Base-by-base conservation (phyloP, 73 alveolate species). In the Urostyla sp. region DNA sequence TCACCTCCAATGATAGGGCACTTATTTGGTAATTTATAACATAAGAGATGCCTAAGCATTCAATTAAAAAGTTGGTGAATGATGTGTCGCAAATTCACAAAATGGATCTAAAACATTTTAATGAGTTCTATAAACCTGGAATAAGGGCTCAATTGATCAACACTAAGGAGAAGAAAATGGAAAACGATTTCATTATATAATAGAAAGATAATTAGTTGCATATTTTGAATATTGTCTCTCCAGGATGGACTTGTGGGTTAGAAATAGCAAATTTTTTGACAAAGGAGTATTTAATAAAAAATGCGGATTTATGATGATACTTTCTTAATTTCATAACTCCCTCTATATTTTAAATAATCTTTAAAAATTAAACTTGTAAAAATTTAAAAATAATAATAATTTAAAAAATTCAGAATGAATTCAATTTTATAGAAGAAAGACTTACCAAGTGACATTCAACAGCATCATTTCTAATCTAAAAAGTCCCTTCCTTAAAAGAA, bases 241-340 rank as follows among this genome's bases (percentile, higher is more conserved):
- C 98, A n/a, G 98, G 98, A 0, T 93, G 91, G 91, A 93, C 98
- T 24, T 77, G 96, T 44, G 81, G 95, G 0, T 40, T 85, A 31
- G 93, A 96, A 16, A 87, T 93, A 35, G 78, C 97, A 35, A 90
- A 91, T 35, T 81, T 45, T 60, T 91, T 28, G 86, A 60, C 6
- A 60, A 82, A 45, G 49, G 80, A 30, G 82, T 84, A 13, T 5
- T 58, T 16, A 58, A 37, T 32, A 59, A 75, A 75, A 13, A 24
- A 37, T 50, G 28, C 16, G 34, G 11, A 10, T 7, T 13, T 13
- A 13, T 13, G 11, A 7, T 20, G 11, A 50, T 13, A 50, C 10
- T 7, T 31, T 20, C 63, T 13, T 13, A 50, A 50, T 20, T 20
- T 20, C 63, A 20, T 20, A 13, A 10, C 11, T 20, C 18, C 16